A percentile compares a stretch with the other conserved stretches of the same genome.
Conservation (phyloP, 257 asterid genomes). For the Fraxinus americana region DNA sequence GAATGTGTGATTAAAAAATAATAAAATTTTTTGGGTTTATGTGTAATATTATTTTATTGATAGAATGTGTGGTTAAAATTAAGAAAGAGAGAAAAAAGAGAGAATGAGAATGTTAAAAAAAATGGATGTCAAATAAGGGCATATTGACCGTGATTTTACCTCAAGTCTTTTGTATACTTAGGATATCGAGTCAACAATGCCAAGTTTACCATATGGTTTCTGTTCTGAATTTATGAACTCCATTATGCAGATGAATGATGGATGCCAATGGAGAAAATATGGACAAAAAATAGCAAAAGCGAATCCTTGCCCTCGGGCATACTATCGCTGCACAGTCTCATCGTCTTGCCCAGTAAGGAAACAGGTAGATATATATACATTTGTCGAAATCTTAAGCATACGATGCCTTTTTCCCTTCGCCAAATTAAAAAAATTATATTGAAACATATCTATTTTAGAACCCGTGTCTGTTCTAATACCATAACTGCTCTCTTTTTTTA, state of each 20-base stretch:
- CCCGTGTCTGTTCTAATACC: background rate
- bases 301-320: conserved; percentile 66
- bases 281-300: conserved; percentile 60
- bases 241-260: conserved; percentile 49
- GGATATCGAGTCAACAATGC: too few relatives aligned
- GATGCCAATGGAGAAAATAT: conserved; percentile 68
- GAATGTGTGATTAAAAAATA: too few relatives aligned
- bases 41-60: too few relatives aligned
- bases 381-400: background rate
- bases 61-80: too few relatives aligned
- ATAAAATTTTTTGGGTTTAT: too few relatives aligned
- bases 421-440: too few relatives aligned
- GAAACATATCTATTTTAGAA: too few relatives aligned
- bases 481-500: conserved; percentile 13
- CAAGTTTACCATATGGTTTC: background rate
- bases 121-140: too few relatives aligned
- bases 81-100: too few relatives aligned
- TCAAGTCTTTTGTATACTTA: too few relatives aligned
- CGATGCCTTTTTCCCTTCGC: background rate
- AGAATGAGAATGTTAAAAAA: too few relatives aligned
- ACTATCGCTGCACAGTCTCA: conserved; percentile 57
- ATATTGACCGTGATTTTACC: too few relatives aligned
- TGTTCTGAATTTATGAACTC: background rate
- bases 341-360: conserved; percentile 54
- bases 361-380: conserved; percentile 34